A percentile compares a stretch with the other conserved stretches of the same genome.
Conservation (phyloP, 306 rosid genomes). For the Ammopiptanthus mongolicus region DNA sequence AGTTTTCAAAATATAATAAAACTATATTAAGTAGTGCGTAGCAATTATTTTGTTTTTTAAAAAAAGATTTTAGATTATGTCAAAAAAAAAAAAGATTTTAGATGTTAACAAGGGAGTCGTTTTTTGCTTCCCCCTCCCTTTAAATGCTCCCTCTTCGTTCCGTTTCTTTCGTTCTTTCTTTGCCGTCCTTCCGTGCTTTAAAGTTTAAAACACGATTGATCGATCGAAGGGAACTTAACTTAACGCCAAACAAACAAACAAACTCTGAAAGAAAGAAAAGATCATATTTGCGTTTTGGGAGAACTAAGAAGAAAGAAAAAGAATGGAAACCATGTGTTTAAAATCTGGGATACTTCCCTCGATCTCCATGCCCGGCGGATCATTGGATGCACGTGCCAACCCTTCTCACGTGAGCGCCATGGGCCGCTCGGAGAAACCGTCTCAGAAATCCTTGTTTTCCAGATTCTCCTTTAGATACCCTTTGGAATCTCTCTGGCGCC, state of each 20-base stretch:
- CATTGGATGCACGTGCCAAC: slow-evolving; percentile 49
- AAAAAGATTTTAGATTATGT: no score
- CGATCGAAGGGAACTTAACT: not conserved
- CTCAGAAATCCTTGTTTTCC: slow-evolving; percentile 37
- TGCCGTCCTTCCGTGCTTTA: no score
- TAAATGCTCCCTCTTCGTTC: not conserved
- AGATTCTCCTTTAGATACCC: slow-evolving; percentile 64
- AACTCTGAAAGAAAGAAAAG: not conserved
- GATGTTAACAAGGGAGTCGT: no score
- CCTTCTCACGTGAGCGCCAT: slow-evolving; percentile 50
- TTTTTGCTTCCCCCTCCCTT: not conserved
- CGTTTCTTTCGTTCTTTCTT: not conserved
- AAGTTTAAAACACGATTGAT: not conserved
- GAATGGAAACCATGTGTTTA: slow-evolving; percentile 65
- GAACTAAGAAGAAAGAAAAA: not conserved
- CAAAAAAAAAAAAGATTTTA: no score
- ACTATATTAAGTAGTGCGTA: no score
- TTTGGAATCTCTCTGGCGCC: slow-evolving; percentile 64
- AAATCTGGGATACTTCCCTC: slow-evolving; percentile 54
- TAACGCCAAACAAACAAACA: not conserved
- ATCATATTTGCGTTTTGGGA: not conserved
- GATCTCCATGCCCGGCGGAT: slow-evolving; percentile 50
- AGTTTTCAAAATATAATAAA: no score
- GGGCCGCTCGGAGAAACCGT: slow-evolving; percentile 40
- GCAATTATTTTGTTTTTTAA: no score